Percentiles rank a stretch among this genome's conserved stretches.
Conservation (phyloP, 768 basidiomycete species). For the Lentinula sp. region DNA sequence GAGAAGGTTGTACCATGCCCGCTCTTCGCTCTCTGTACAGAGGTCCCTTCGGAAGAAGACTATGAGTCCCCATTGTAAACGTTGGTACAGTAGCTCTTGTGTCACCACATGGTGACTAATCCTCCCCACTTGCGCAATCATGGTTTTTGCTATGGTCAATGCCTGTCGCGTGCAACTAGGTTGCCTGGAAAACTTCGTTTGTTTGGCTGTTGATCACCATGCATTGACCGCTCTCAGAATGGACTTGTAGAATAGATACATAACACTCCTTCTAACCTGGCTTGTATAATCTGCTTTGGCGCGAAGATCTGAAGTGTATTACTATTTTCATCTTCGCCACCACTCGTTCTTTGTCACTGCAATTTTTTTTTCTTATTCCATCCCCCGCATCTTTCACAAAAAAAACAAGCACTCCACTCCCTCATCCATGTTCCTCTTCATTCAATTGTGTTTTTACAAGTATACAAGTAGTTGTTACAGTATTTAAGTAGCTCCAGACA, state of each 20-base stretch:
- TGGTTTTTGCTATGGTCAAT: background rate
- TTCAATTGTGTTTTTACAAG: slow-evolving; percentile 12
- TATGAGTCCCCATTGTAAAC: slow-evolving; percentile 2
- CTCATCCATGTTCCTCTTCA: slow-evolving; percentile 12
- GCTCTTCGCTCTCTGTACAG: background rate
- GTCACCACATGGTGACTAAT: slow-evolving; percentile 3
- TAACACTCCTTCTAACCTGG: slow-evolving; percentile 1
- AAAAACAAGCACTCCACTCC: slow-evolving; percentile 4
- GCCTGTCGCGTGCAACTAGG: background rate
- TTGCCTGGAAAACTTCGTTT: background rate
- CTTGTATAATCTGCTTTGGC: slow-evolving; percentile 7
- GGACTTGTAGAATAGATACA: slow-evolving; percentile 6
- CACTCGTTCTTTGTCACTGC: background rate
- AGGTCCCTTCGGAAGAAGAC: background rate
- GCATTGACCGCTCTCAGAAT: background rate
- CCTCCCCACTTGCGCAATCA: slow-evolving; percentile 2
- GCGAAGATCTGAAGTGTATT: background rate
- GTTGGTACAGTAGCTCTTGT: slow-evolving; percentile 8
- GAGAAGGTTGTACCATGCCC: background rate
- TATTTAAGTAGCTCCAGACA: slow-evolving; percentile 11
- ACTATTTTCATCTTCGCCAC: background rate
- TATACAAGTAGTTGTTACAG: slow-evolving; percentile 13
- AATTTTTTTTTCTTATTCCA: slow-evolving; percentile 15
- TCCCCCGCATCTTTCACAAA: background rate
- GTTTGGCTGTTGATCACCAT: slow-evolving; percentile 9